Evolutionary conservation across 306 rosid genomes (phyloP).

Genomic region (Malus orientalis): DNA sequence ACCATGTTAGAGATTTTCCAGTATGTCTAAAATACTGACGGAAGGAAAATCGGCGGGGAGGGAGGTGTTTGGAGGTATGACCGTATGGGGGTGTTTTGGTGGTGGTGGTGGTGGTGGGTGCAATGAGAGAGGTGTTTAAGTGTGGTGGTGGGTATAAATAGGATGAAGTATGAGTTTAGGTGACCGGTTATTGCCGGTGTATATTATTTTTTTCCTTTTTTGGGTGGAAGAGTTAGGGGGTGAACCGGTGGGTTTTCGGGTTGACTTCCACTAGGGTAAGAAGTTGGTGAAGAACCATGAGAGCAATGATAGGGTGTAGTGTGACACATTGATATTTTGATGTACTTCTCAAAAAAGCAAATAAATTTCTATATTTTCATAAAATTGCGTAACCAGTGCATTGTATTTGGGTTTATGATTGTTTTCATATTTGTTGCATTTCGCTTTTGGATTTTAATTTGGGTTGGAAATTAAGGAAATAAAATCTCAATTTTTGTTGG

Average conservation of each 20-base stretch:
- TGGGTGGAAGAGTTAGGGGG: background rate
- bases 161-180: background rate
- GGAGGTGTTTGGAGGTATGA: background rate
- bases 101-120: background rate
- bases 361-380: background rate
- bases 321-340: background rate
- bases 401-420: background rate
- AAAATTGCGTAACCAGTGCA: background rate
- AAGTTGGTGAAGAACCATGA: background rate
- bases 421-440: background rate
- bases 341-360: background rate
- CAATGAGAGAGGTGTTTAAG: background rate
- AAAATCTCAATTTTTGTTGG: background rate
- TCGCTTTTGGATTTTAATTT: background rate
- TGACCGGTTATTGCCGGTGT: conserved; percentile 26
- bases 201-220: background rate
- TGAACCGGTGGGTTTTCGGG: conserved; percentile 4
- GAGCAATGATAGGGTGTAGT: background rate
- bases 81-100: background rate
- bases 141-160: background rate
- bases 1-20: background rate
- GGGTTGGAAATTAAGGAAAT: background rate
- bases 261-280: background rate
- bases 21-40: background rate
- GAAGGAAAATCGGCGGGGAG: background rate